A percentile compares a stretch with the other conserved stretches of the same genome.
These are phyloP conservation scores for Butyriboletus loyo DNA, from an alignment of 768 basidiomycete genomes.

Conservation along the genomic window DNA sequence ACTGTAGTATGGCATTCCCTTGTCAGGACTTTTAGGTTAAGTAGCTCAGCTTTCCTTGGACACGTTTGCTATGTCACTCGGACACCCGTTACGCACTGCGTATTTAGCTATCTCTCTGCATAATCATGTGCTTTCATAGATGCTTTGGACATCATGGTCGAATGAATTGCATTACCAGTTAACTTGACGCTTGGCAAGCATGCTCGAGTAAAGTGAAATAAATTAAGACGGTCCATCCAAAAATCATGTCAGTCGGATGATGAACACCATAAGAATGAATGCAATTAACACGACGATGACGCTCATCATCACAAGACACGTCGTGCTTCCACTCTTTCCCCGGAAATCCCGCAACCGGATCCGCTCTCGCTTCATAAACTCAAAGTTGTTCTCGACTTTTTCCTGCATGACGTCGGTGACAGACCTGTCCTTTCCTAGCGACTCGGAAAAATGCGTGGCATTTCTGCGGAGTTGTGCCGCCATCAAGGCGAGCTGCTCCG, in stretches of 20 bases:
- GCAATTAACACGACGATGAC: slow-evolving; percentile 64
- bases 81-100: slow-evolving; percentile 7
- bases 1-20: not conserved
- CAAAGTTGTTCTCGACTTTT: slow-evolving; percentile 73
- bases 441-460: slow-evolving; percentile 70
- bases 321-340: slow-evolving; percentile 65
- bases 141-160: slow-evolving; percentile 12
- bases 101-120: slow-evolving; percentile 8
- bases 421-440: slow-evolving; percentile 70
- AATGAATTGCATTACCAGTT: slow-evolving; percentile 5
- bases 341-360: slow-evolving; percentile 57
- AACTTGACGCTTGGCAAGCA: not conserved
- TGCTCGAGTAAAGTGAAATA: slow-evolving; percentile 1
- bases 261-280: slow-evolving; percentile 67
- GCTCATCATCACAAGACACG: slow-evolving; percentile 64
- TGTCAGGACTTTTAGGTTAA: slow-evolving; percentile 5
- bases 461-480: slow-evolving; percentile 84
- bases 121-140: not conserved
- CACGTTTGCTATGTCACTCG: slow-evolving; percentile 3
- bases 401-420: slow-evolving; percentile 64
- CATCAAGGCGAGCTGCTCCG: slow-evolving; percentile 78
- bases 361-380: slow-evolving; percentile 64
- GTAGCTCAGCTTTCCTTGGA: slow-evolving; percentile 1
- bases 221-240: not conserved
- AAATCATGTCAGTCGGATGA: slow-evolving; percentile 62